These are phyloP conservation scores for Pichia sp. DNA, from an alignment of 1,139 yeast species.

Conservation along the genomic window DNA sequence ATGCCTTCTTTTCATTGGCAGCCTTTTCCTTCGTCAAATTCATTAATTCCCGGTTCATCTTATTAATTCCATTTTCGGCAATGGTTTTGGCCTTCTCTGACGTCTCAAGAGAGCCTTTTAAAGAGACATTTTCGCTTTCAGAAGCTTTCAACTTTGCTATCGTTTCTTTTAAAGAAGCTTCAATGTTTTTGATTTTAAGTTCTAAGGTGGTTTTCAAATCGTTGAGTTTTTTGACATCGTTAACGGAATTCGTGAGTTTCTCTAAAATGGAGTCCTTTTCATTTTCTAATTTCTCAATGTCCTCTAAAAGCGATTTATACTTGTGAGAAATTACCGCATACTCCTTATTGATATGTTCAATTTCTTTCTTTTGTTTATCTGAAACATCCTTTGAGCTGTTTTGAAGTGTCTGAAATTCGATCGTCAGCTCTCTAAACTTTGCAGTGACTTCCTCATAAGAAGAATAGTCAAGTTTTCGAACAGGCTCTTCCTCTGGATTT, in stretches of 20 bases:
- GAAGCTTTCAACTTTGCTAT: slow-evolving; percentile 23
- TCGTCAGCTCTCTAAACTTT: slow-evolving; percentile 28
- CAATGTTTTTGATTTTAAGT: slow-evolving; percentile 15
- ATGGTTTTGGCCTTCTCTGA: slow-evolving; percentile 46
- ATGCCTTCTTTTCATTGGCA: slow-evolving; percentile 39
- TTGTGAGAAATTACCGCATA: slow-evolving; percentile 16
- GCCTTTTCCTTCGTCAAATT: slow-evolving; percentile 54
- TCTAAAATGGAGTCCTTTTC: slow-evolving; percentile 8
- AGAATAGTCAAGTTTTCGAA: slow-evolving; percentile 57
- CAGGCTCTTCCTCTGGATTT: slow-evolving; percentile 69
- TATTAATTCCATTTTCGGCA: slow-evolving; percentile 83
- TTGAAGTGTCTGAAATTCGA: slow-evolving; percentile 28
- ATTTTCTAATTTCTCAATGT: slow-evolving; percentile 12
- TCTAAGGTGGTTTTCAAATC: slow-evolving; percentile 16
- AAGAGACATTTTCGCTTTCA: slow-evolving; percentile 29
- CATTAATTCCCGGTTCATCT: slow-evolving; percentile 80
- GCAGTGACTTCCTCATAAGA: slow-evolving; percentile 56
- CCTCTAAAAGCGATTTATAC: slow-evolving; percentile 13
- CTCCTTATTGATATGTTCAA: slow-evolving; percentile 21
- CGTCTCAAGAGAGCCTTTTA: slow-evolving; percentile 32
- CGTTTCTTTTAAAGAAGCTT: slow-evolving; percentile 25
- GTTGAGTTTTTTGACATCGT: slow-evolving; percentile 14
- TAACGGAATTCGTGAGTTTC: slow-evolving; percentile 13
- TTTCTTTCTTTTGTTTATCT: slow-evolving; percentile 15
- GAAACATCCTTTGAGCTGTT: slow-evolving; percentile 23